Base-by-base conservation (phyloP, 2,329 filamentous ascomycete genomes). In the Grosmannia serpens region DNA sequence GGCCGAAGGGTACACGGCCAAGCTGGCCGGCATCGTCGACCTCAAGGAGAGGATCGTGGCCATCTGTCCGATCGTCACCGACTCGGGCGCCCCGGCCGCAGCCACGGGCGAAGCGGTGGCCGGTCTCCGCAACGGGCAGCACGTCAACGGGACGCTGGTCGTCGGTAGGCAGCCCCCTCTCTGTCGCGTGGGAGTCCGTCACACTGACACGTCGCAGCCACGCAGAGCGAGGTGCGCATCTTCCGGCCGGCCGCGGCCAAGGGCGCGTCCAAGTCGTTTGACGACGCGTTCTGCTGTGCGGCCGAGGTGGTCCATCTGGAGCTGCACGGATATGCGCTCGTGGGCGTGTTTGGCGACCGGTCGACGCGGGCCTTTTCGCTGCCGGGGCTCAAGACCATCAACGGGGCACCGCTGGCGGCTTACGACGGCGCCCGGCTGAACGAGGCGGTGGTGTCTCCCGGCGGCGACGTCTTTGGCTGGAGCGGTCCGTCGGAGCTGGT, bases 211-310 rank as follows among this genome's bases (percentile, higher is more conserved):
- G 38, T 4, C 2, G 22, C 64, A 92, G 70, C 80, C 1, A 82
- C 80, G 1, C 76, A 80, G 69, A 89, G 86, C 1, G 89, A 91
- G 65, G 86, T 85, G n/a, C 84, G 91, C 58, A 84, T 99, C 54
- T 96, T 96, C 77, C 89, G 86, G 63, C 92, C 94, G 0, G 85
- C 90, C 3, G 83, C 82, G 1, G 79, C 85, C 24, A 97, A 96
- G 72, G 94, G 92, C n/a, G 91, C 92, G 0, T 89, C 91, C 58
- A 96, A 94, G 66, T 84, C 85, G 1, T 97, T 94, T 73, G 91
- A 96, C 66, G 85, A 89, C 64, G 83, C 76, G 60, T 75, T 95
- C 47, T 97, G 92, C 68, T 87, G 95, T 66, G 80, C 88, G 1
- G 92, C 94, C 2, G 77, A 80, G 3, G 83, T 97, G 0, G 85